Evolutionary conservation across 140 eudicot species (phyloP), one percentile per base, ranked within the genome.

Genomic region (Stevia rebaudiana): DNA sequence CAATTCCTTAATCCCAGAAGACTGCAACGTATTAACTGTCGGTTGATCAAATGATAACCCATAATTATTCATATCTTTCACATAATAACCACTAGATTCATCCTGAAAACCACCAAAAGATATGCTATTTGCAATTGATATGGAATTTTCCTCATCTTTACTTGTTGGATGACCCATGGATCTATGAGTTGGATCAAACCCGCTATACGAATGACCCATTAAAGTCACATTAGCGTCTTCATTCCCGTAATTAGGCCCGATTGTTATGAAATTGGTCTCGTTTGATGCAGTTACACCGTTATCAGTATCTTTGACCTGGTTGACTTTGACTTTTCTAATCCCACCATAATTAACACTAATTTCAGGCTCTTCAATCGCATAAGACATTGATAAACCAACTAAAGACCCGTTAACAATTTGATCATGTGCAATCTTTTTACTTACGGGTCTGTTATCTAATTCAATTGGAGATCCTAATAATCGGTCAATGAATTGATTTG

Each of bases 271-370:
- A 47, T 11, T 76, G 80, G 11, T 67, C 63, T 70, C 79, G 33
- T 28, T 28, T n/a, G n/a, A 28, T 28, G 33, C 63, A n/a, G n/a
- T n/a, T n/a, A n/a, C n/a, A n/a, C 43, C 89, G 58, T 72, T 68
- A 28, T 74, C 88, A 5, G 77, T 25, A 67, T 85, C 85, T 53
- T 80, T 76, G 66, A 85, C 88, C 66, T 79, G 73, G 39, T 70
- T 79, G 63, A 85, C 86, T 72, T 79, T 81, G 48, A 82, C 85
- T 74, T 81, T 84, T 54, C 81, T 82, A 42, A 75, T 76, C 59
- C 83, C 85, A 12, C 83, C 82, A 71, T 76, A 85, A 42, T 70
- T 79, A 30, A 80, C 72, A 11, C 80, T 82, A 69, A 79, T 79
- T 22, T 76, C 17, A 46, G 85, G 52, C 61, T 68, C 74, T 76